phyloP scores from a whole-genome alignment of 176 grass and related monocot species.

The Alopecurus myosuroides region DNA sequence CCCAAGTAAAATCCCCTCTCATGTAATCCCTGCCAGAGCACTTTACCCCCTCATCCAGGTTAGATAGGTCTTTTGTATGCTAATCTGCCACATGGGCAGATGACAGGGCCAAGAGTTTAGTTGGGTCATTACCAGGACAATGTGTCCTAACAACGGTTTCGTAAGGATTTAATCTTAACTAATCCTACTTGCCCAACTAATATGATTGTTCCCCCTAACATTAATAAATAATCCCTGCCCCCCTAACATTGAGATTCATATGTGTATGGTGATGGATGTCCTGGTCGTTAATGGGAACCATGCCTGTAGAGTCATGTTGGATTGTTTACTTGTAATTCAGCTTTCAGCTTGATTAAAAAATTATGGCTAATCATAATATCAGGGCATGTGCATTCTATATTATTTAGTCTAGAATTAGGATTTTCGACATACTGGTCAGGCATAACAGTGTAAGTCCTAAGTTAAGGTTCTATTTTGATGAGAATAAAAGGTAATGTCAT shows the following conservation, averaged over 20 bases:
- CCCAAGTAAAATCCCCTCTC: neutral
- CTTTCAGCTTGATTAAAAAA: neutral
- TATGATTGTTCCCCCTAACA: too few relatives aligned
- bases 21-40: neutral
- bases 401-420: neutral
- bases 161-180: neutral
- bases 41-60: neutral
- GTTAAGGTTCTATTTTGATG: neutral
- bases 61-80: neutral
- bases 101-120: neutral
- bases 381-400: neutral
- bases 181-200: neutral
- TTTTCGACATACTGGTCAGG: neutral
- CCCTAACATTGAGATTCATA: neutral
- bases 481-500: neutral
- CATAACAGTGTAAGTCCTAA: neutral
- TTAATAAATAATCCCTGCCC: neutral
- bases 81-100: neutral
- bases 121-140: neutral
- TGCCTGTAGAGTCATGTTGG: neutral
- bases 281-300: neutral
- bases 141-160: too few relatives aligned
- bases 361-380: neutral
- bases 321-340: neutral
- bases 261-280: neutral